phyloP scores from a whole-genome alignment of 2,329 filamentous ascomycete species.

The Fusarium sulawesiense region DNA sequence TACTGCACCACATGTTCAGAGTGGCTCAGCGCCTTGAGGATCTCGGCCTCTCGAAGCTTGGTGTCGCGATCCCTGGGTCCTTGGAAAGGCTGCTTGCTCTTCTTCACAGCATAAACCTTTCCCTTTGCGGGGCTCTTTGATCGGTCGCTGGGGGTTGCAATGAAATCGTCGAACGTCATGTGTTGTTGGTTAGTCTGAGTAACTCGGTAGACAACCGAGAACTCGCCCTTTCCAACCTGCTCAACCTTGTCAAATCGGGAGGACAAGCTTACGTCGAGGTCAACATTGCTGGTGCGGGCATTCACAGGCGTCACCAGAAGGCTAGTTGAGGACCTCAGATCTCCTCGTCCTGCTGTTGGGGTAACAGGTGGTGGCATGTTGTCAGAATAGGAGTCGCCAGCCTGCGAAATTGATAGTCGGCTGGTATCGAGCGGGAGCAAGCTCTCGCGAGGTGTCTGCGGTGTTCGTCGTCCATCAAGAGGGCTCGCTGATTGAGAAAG shows the following conservation, averaged over 20 bases:
- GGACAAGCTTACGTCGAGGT: conserved; percentile 76
- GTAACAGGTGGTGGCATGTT: conserved; percentile 74
- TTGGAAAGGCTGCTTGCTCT: conserved; percentile 82
- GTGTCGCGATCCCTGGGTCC: conserved; percentile 83
- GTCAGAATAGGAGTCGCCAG: conserved; percentile 53
- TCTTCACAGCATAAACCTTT: conserved; percentile 91
- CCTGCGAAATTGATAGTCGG: conserved; percentile 81
- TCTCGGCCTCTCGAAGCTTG: conserved; percentile 85
- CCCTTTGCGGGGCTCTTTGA: conserved; percentile 65
- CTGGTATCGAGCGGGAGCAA: conserved; percentile 83
- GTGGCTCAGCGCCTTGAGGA: conserved; percentile 79
- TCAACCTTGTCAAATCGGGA: conserved; percentile 85
- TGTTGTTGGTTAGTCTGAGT: conserved; percentile 54
- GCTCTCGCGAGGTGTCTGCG: conserved; percentile 82
- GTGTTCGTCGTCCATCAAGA: conserved; percentile 69
- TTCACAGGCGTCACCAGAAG: conserved; percentile 76
- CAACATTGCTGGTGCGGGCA: conserved; percentile 74
- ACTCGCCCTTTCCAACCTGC: conserved; percentile 86
- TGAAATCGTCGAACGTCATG: conserved; percentile 54
- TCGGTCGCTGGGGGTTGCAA: conserved; percentile 58
- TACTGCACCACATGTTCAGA: conserved; percentile 89
- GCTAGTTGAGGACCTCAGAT: conserved; percentile 62
- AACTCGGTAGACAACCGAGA: conserved; percentile 91
- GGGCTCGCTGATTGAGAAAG: conserved; percentile 69
- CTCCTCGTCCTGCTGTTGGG: conserved; percentile 74